Evolutionary conservation across 2,329 filamentous ascomycete species (phyloP).

Genomic region (Tolypocladium inflatum): DNA sequence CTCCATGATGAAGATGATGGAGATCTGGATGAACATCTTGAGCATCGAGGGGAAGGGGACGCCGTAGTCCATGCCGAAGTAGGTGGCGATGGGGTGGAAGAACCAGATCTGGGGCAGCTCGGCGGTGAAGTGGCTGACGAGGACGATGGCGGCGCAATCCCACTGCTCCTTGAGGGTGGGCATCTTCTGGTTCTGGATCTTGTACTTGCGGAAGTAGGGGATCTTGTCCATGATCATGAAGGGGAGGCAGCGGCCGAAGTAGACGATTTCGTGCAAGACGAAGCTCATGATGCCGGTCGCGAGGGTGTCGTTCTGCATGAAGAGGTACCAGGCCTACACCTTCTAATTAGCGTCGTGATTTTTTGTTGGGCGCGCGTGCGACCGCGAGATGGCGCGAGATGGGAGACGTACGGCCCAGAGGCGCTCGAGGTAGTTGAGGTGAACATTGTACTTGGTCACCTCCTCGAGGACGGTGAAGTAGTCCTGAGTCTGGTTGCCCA

Average conservation of each 20-base stretch:
- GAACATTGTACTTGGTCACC: constrained; percentile 65
- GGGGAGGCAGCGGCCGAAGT: constrained; percentile 84
- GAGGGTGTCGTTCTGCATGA: constrained; percentile 94
- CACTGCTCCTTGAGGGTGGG: constrained; percentile 91
- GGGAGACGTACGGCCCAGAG: constrained; percentile 66
- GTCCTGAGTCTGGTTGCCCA: constrained; percentile 36
- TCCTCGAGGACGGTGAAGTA: constrained; percentile 53
- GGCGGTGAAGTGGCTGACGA: constrained; percentile 93
- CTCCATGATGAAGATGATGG: constrained; percentile 90
- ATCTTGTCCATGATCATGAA: constrained; percentile 90
- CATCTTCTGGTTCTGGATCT: constrained; percentile 85
- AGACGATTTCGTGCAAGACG: constrained; percentile 84
- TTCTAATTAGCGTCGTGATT: neutral
- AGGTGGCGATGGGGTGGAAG: constrained; percentile 94
- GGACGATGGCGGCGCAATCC: constrained; percentile 85
- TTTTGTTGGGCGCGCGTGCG: neutral
- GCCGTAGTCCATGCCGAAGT: constrained; percentile 76
- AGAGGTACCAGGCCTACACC: constrained; percentile 76
- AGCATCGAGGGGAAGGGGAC: constrained; percentile 80
- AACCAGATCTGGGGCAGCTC: constrained; percentile 98
- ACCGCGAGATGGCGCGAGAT: neutral
- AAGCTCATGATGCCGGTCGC: constrained; percentile 98
- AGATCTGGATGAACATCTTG: constrained; percentile 87
- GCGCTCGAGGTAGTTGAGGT: constrained; percentile 78
- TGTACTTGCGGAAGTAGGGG: constrained; percentile 83